These are phyloP conservation scores for Cylindrotheca fusiformis DNA, from an alignment of 108 stramenopile species.

Conservation along the genomic window DNA sequence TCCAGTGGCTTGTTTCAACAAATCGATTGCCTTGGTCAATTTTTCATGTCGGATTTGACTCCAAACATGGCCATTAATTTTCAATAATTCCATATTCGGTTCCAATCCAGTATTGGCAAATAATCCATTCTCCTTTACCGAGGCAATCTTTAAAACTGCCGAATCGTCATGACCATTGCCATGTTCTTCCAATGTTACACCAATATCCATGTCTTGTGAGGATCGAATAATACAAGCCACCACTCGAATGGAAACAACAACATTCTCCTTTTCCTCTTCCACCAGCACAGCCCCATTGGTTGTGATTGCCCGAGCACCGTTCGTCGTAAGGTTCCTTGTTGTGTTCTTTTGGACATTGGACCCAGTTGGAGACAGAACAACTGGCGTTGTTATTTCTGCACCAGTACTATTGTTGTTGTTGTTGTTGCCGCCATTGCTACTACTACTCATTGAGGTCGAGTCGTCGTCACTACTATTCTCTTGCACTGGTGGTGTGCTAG, in stretches of 20 bases:
- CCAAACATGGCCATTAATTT: background rate
- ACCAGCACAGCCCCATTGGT: no score
- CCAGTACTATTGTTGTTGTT: no score
- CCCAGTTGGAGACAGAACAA: no score
- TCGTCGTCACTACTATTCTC: no score
- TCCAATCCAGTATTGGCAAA: conserved; percentile 1
- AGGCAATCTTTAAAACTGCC: background rate
- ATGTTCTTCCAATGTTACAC: background rate
- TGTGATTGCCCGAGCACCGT: no score
- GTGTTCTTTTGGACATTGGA: no score
- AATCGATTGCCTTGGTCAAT: background rate
- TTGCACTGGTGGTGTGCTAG: no score
- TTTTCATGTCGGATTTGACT: background rate
- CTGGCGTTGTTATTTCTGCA: no score
- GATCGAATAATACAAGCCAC: background rate
- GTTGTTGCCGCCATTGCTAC: no score
- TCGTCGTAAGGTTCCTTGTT: no score
- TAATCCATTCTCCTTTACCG: background rate
- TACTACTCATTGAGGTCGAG: no score
- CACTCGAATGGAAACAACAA: background rate
- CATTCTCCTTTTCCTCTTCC: no score
- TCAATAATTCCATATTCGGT: background rate
- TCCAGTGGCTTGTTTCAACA: background rate
- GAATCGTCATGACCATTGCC: background rate
- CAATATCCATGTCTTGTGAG: background rate